Evolutionary conservation across 1,139 yeast genomes (phyloP), one percentile per base, ranked within the genome.

Genomic region (Starmera stellimalicola): DNA sequence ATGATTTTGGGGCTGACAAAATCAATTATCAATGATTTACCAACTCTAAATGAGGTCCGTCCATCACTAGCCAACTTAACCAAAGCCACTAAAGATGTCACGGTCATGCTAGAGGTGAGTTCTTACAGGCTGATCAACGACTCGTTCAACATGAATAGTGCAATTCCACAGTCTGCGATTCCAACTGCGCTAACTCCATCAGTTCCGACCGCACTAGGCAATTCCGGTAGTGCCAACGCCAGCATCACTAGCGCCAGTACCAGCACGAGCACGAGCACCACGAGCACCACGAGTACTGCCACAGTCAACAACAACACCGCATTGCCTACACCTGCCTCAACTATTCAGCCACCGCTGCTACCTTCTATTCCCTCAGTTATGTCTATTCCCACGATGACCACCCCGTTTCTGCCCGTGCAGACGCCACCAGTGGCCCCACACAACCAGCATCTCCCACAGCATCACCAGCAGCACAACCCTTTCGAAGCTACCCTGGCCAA

Each of bases 71-170:
- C 95, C 1, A 73, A 77, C 23, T 62, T 88, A 37, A 87, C 96
- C 0, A 77, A 85, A 42, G 81, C 88, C 5, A 84, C 95, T 3
- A 88, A 88, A 50, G 97, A 88, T 48, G 83, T 88, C 10, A 87
- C 96, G 0, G 76, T 83, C 11, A 65, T 83, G 45, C 59, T 87
- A 31, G 95, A 87, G 50, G 63, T 67, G 32, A 70, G 78, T 34
- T 62, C 76, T 6, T 70, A 72, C 52, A 67, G 68, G 36, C 28
- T 61, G 49, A 35, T 58, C 52, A 33, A 50, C 37, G 41, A 50
- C 23, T 32, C 47, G 37, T 50, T 59, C 52, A 52, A 43, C 57
- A 43, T 32, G 54, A 39, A 36, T 14, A 25, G 54, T 34, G 38
- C 40, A 27, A 27, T 32, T 17, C 26, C 50, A 19, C 37, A 37